phyloP scores from a whole-genome alignment of 208 protist genomes.

The Leishmania martiniquensis region DNA sequence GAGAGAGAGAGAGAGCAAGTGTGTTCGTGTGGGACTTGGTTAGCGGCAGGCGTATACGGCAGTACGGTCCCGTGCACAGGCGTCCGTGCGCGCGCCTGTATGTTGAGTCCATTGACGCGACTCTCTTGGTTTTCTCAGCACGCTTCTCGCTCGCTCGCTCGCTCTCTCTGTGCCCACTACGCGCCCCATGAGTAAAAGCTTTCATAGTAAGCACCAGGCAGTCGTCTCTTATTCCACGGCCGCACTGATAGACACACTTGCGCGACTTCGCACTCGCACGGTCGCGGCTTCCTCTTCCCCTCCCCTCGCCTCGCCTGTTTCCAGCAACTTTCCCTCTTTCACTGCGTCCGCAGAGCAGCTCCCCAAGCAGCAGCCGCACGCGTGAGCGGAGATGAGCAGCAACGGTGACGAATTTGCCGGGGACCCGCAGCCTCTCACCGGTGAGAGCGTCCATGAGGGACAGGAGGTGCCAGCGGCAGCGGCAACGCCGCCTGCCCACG shows the following conservation, averaged over 20 bases:
- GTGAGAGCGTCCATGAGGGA: not conserved
- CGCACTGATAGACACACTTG: constrained; percentile 2
- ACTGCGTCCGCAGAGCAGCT: not conserved
- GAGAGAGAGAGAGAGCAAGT: not conserved
- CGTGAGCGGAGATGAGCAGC: not conserved
- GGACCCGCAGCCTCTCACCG: not conserved
- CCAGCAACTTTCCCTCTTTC: not conserved
- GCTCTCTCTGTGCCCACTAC: not conserved
- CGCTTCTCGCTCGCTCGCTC: not conserved
- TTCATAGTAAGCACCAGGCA: not conserved
- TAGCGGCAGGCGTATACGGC: not conserved
- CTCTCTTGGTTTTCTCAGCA: not conserved
- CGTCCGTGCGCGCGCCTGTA: not conserved
- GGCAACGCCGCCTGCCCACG: constrained; percentile 9
- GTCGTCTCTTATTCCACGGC: not conserved
- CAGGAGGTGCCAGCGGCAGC: constrained; percentile 7
- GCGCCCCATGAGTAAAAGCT: not conserved
- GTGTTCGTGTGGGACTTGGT: not conserved
- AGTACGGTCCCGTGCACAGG: not conserved
- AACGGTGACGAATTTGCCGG: not conserved
- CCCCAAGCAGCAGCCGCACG: not conserved
- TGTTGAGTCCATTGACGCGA: not conserved
- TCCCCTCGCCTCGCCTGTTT: not conserved
- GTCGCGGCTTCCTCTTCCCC: not conserved
- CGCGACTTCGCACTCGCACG: not conserved